Evolutionary conservation across 83 land plant species (phyloP).

Genomic region (Isoetes engelmannii): DNA sequence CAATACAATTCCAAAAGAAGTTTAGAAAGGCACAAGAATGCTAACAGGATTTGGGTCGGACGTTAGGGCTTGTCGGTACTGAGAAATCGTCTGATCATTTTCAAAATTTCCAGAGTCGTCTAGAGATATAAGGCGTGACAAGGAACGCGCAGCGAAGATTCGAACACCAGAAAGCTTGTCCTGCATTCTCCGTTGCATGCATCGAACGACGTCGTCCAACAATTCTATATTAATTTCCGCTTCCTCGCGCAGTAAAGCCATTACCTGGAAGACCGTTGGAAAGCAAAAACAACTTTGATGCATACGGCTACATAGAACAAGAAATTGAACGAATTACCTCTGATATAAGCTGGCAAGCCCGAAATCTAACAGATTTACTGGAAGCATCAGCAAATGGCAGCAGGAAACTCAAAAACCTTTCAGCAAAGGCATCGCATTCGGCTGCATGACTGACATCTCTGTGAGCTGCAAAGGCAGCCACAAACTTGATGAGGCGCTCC

Average conservation of each 20-base stretch:
- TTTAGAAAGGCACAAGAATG: not conserved
- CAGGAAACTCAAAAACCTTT: conserved; percentile 59
- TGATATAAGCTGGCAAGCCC: conserved; percentile 80
- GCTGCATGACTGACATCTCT: conserved; percentile 32
- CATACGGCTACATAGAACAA: not conserved
- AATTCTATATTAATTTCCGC: conserved; percentile 74
- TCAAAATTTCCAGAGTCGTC: conserved; percentile 47
- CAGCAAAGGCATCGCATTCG: conserved; percentile 52
- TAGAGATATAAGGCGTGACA: conserved; percentile 63
- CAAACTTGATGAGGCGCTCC: conserved; percentile 59
- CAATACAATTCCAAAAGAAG: not conserved
- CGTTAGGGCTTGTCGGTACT: conserved; percentile 48
- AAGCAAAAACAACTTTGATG: not conserved
- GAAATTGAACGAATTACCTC: conserved; percentile 38
- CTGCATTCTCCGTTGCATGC: conserved; percentile 59
- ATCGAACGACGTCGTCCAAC: conserved; percentile 75
- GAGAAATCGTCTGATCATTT: conserved; percentile 25
- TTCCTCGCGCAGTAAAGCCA: conserved; percentile 69
- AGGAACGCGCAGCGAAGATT: conserved; percentile 67
- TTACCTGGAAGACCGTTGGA: conserved; percentile 45
- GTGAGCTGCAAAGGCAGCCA: conserved; percentile 43
- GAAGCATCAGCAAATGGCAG: conserved; percentile 49
- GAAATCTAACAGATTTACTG: conserved; percentile 56
- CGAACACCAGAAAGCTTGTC: conserved; percentile 71
- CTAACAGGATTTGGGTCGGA: conserved; percentile 73